Evolutionary conservation across 2,329 filamentous ascomycete genomes (phyloP).

Genomic region (Lizonia empirigonia): DNA sequence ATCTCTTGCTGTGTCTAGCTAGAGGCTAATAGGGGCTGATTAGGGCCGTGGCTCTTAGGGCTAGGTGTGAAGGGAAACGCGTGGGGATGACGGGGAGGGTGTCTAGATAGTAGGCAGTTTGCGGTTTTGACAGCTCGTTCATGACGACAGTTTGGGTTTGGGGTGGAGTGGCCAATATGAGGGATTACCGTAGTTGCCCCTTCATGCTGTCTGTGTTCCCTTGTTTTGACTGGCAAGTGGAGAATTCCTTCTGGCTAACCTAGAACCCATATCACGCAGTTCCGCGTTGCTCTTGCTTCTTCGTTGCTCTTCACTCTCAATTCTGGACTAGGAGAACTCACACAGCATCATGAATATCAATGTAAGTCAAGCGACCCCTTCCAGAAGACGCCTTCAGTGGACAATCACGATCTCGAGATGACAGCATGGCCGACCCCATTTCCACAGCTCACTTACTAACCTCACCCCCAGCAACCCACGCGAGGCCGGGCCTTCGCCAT

Average conservation of each 20-base stretch:
- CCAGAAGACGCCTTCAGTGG: neutral
- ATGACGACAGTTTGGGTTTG: slow-evolving; percentile 5
- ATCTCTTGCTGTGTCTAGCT: neutral
- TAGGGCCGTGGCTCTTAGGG: slow-evolving; percentile 1
- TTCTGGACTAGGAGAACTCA: neutral
- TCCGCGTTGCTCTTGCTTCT: too few species aligned
- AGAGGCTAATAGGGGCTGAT: slow-evolving; percentile 1
- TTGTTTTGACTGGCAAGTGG: neutral
- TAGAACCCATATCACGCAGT: neutral
- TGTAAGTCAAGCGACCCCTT: neutral
- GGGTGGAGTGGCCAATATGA: neutral
- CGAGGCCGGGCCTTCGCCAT: slow-evolving; percentile 23
- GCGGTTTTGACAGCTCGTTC: neutral
- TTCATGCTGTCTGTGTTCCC: neutral
- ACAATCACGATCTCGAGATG: neutral
- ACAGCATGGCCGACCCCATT: neutral
- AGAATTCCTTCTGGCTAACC: neutral
- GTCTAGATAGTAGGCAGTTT: neutral
- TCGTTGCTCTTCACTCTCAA: too few species aligned
- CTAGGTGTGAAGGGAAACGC: neutral
- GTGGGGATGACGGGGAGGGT: slow-evolving; percentile 5
- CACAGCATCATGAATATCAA: slow-evolving; percentile 13
- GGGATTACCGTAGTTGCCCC: neutral
- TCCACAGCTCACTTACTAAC: neutral
- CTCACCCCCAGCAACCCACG: slow-evolving; percentile 9